Evolutionary conservation across 108 stramenopile species (phyloP).

Genomic region (Nitzschia sp.): DNA sequence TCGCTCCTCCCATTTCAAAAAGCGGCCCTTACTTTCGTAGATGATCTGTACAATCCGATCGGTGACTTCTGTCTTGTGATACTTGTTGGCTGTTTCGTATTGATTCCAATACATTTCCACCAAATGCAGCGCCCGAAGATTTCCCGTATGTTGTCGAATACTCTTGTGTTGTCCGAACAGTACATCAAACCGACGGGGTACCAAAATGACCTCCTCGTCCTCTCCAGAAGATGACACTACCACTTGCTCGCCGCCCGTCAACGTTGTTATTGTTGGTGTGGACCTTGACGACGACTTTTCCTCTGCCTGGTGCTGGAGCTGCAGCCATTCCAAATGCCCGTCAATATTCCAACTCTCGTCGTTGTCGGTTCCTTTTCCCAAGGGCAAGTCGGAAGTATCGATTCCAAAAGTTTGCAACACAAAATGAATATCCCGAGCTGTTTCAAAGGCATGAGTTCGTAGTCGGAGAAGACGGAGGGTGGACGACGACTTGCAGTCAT

Average conservation of each 20-base stretch:
- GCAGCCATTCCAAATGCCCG: conserved; percentile 21
- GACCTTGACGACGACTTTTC: neutral
- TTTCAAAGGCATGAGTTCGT: conserved; percentile 10
- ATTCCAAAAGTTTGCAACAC: conserved; percentile 31
- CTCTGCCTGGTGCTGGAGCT: neutral
- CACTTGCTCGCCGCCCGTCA: no score
- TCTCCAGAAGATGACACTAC: neutral
- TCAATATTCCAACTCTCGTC: conserved; percentile 10
- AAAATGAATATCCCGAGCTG: conserved; percentile 11
- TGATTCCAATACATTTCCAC: neutral
- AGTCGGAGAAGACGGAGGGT: neutral
- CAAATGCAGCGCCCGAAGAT: neutral
- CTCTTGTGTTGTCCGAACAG: neutral
- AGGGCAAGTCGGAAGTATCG: neutral
- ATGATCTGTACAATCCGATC: neutral
- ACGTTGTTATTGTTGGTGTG: neutral
- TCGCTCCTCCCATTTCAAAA: neutral
- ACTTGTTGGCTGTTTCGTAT: neutral
- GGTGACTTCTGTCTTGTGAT: conserved; percentile 14
- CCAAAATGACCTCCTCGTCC: neutral
- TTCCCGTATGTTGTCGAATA: conserved; percentile 8
- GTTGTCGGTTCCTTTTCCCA: no score
- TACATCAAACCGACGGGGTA: conserved; percentile 12
- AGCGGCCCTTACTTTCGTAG: conserved; percentile 5
- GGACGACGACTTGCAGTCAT: no score